These are phyloP conservation scores for Castanea sativa DNA, from an alignment of 306 rosid genomes.

Conservation along the genomic window DNA sequence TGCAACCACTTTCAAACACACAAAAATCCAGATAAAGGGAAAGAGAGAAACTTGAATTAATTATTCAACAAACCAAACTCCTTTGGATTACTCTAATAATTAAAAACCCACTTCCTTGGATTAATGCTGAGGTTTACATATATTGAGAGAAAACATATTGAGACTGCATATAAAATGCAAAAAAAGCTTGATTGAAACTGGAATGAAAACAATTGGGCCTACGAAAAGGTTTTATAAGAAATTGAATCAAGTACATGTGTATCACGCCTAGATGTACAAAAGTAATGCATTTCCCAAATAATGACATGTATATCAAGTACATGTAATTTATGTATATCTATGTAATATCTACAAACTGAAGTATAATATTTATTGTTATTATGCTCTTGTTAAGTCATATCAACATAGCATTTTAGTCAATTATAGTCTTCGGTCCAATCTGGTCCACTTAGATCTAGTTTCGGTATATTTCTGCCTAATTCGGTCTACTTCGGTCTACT, in stretches of 20 bases:
- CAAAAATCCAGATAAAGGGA: background rate
- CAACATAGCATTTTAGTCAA: too few relatives aligned
- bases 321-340: too few relatives aligned
- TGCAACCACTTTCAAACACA: background rate
- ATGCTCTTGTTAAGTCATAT: too few relatives aligned
- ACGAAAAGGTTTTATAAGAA: background rate
- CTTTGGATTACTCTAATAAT: background rate
- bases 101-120: background rate
- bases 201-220: background rate
- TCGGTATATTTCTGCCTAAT: too few relatives aligned
- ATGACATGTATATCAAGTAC: too few relatives aligned
- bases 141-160: background rate
- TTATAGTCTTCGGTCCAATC: too few relatives aligned
- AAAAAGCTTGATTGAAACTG: background rate
- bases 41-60: background rate
- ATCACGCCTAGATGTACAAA: background rate
- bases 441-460: too few relatives aligned
- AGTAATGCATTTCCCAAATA: background rate
- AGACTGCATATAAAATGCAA: background rate
- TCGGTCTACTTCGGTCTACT: too few relatives aligned
- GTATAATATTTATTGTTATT: too few relatives aligned
- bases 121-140: background rate
- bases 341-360: too few relatives aligned
- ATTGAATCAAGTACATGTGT: background rate
- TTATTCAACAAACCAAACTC: background rate